These are phyloP conservation scores for Solanum etuberosum DNA, from an alignment of 257 asterid species.

Conservation along the genomic window DNA sequence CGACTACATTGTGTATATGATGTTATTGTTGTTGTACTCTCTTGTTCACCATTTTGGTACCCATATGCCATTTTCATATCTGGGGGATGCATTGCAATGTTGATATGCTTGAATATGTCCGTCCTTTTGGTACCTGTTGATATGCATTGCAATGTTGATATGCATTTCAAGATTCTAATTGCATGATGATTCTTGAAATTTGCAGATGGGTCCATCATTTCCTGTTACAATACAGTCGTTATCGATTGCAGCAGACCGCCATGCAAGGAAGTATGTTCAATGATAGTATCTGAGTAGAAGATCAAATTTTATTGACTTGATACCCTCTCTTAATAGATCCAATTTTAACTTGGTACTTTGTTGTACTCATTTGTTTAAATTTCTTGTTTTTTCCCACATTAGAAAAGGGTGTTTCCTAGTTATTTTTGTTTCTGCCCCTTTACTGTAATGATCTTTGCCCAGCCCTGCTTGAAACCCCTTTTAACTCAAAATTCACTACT, in stretches of 20 bases:
- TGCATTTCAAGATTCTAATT: slow-evolving; percentile 1
- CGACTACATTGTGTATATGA: background rate
- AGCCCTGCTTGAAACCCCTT: background rate
- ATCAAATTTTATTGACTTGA: background rate
- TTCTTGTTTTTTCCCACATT: background rate
- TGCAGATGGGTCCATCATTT: slow-evolving; percentile 84
- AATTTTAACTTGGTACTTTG: background rate
- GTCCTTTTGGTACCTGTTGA: background rate
- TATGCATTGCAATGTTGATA: background rate
- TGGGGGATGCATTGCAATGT: background rate
- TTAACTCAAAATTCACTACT: background rate
- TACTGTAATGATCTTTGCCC: background rate
- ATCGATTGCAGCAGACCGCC: slow-evolving; percentile 76
- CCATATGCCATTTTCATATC: background rate
- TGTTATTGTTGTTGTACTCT: background rate
- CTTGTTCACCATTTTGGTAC: background rate
- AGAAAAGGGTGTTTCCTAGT: background rate
- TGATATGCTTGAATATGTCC: background rate
- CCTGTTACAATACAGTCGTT: slow-evolving; percentile 71
- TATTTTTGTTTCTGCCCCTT: background rate
- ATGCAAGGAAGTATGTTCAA: slow-evolving; percentile 38
- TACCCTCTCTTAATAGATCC: background rate
- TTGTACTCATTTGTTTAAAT: background rate
- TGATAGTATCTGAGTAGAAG: background rate
- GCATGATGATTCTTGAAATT: background rate